Percentiles rank a stretch among this genome's conserved stretches.
These are phyloP conservation scores for Skeletonema menzelii DNA, from an alignment of 108 stramenopile species.

Conservation along the genomic window DNA sequence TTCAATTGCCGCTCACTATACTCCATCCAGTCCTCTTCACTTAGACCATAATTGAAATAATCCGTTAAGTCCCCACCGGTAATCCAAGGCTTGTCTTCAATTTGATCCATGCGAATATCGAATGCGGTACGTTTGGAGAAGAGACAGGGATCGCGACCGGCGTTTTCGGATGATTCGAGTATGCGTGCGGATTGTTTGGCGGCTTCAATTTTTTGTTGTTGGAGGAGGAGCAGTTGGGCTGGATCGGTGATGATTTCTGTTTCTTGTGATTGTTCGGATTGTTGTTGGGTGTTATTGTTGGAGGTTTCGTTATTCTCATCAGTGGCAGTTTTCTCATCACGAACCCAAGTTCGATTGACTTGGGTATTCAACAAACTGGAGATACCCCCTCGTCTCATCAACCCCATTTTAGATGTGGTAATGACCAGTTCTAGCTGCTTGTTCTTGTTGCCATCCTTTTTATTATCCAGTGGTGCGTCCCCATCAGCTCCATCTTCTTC, in stretches of 20 bases:
- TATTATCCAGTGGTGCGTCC: not conserved
- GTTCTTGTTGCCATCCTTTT: not conserved
- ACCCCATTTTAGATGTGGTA: constrained; percentile 73
- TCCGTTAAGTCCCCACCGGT: constrained; percentile 68
- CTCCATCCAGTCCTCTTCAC: constrained; percentile 87
- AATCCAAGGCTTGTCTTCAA: constrained; percentile 91
- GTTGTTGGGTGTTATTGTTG: constrained; percentile 3
- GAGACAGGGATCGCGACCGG: constrained; percentile 86
- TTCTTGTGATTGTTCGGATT: constrained; percentile 29
- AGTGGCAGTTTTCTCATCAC: constrained; percentile 12
- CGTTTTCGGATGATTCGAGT: constrained; percentile 85
- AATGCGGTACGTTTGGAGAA: constrained; percentile 90
- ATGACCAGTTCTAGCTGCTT: constrained; percentile 59
- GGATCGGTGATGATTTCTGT: constrained; percentile 79
- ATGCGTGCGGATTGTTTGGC: constrained; percentile 68
- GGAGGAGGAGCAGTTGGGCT: constrained; percentile 68
- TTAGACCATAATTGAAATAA: constrained; percentile 88
- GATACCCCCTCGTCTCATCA: constrained; percentile 74
- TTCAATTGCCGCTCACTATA: constrained; percentile 78
- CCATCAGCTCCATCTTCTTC: constrained; percentile 34
- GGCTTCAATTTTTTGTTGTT: constrained; percentile 80
- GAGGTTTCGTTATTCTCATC: not conserved
- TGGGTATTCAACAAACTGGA: constrained; percentile 49
- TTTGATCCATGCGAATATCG: constrained; percentile 91
- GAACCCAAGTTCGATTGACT: constrained; percentile 82